Base-by-base conservation (phyloP, 805 yeast genomes). In the Candida ovalis region DNA sequence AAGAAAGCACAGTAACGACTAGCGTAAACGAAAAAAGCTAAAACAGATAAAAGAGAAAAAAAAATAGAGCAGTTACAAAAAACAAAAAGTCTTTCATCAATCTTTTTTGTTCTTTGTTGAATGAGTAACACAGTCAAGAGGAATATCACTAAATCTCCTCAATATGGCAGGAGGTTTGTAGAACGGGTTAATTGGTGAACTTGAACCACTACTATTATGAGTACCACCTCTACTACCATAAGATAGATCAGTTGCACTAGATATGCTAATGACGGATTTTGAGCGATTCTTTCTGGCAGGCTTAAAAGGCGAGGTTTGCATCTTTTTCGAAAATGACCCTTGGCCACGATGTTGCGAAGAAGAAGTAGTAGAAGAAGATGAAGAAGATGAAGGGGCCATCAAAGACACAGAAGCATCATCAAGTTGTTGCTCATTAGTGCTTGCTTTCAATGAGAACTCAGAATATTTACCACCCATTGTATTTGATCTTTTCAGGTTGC, bases 161-260 rank as follows among this genome's bases (percentile, higher is more conserved):
- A 61, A 43, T 22, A 61, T 54, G 7, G 51, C 62, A 9, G 65
- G 62, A 18, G 66, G 64, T 28, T 46, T 53, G 47, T 61, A 61
- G 40, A 61, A 61, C 1, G 66, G 66, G 39, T 61, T 61, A 0
- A 51, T 52, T 21, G 61, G 58, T 1, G 46, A 51, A 22, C 51
- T 25, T 13, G 37, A 42, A 17, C 43, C 10, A 13, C n/a, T 8
- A 24, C 17, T 23, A 37, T 13, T 17, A 15, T 37, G 40, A 37
- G n/a, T 21, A 21, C 27, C 40, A 27, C 10, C 30, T 27, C 12
- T 27, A 8, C 10, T 12, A 27, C 30, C 15, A 7, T 30, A 30
- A 17, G 17, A 12, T 30, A 30, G 35, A 30, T 30, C 35, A 13
- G 15, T 25, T 10, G 28, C 10, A 25, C 28, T 25, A 35, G 23